Evolutionary conservation across 805 yeast species (phyloP), one percentile per base, ranked within the genome.

Genomic region (Wickerhamiella alocasiicola): DNA sequence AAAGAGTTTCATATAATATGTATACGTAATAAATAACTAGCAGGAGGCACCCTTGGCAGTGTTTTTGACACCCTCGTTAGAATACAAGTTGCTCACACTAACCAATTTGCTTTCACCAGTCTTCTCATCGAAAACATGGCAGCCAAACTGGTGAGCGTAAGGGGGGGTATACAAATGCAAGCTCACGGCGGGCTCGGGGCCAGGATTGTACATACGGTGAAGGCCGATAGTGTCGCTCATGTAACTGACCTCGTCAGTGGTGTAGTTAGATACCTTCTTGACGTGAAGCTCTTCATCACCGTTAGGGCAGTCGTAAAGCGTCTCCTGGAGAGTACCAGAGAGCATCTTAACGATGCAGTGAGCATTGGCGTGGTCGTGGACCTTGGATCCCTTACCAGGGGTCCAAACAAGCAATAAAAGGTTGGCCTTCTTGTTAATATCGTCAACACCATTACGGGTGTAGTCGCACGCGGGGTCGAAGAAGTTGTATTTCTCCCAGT

Each of bases 91-190:
- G 42, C 73, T 63, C 73, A 76, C 68, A 53, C 68, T 66, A 42
- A 75, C 78, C 50, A 69, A 75, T 46, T 66, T 71, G 50, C 64
- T 66, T 44, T 56, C 61, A 36, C 78, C 77, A 40, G 63, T 63
- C 25, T 53, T 56, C 29, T 66, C 66, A 49, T 74, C 78, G 49
- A 53, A 63, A 6, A 63, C 54, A 42, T 56, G 51, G 52, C 67
- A 64, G 20, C 67, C 67, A 26, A 49, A 71, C 54, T 70, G 63
- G 39, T 76, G 62, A 4, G 84, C 87, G 55, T 76, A 76, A 6
- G 87, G 84, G 5, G 87, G 85, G 5, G 85, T 77, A 60, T 79
- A 79, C 41, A 79, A 65, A 56, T 79, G 87, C 55, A 79, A 65
- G 31, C 81, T 71, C 12, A 79, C 72, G 9, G 81, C 74, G 17